Conservation (phyloP, 306 rosid species). For the Hippophae gyantsensis region DNA sequence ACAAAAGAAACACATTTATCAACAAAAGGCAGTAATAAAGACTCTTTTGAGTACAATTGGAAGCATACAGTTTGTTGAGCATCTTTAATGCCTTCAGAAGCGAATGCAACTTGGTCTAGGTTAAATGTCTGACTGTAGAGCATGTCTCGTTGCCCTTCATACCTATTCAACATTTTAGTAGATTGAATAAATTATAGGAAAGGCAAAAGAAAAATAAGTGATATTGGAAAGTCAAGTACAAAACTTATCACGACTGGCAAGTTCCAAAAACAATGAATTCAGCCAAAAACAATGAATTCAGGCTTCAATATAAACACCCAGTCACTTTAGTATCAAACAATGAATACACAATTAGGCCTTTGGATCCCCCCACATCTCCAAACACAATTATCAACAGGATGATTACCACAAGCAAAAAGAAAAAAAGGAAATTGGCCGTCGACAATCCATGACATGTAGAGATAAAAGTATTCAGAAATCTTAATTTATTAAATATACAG, state of each 20-base stretch:
- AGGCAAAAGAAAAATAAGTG: neutral
- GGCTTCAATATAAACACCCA: too few species aligned
- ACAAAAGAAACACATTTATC: neutral
- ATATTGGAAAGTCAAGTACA: conserved; percentile 4
- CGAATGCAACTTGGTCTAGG: conserved; percentile 95
- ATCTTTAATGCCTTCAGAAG: conserved; percentile 87
- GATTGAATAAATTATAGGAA: neutral
- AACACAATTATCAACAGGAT: too few species aligned
- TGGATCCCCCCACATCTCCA: too few species aligned
- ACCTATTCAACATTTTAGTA: conserved; percentile 46
- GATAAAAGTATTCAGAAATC: too few species aligned
- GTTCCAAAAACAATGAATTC: conserved; percentile 1
- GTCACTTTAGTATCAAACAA: too few species aligned
- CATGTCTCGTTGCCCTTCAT: conserved; percentile 98
- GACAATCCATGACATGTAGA: too few species aligned
- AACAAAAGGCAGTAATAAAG: neutral
- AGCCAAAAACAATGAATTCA: too few species aligned
- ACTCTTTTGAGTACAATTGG: neutral
- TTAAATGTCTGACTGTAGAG: conserved; percentile 91
- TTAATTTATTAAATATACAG: too few species aligned
- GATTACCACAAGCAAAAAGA: too few species aligned
- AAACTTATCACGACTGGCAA: conserved; percentile 8
- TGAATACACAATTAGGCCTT: too few species aligned
- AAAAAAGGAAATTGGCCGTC: too few species aligned
- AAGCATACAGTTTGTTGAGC: conserved; percentile 83